Evolutionary conservation across 164 flowering plant genomes (phyloP), one percentile per base, ranked within the genome.

Genomic region (Stephania yunnanensis): DNA sequence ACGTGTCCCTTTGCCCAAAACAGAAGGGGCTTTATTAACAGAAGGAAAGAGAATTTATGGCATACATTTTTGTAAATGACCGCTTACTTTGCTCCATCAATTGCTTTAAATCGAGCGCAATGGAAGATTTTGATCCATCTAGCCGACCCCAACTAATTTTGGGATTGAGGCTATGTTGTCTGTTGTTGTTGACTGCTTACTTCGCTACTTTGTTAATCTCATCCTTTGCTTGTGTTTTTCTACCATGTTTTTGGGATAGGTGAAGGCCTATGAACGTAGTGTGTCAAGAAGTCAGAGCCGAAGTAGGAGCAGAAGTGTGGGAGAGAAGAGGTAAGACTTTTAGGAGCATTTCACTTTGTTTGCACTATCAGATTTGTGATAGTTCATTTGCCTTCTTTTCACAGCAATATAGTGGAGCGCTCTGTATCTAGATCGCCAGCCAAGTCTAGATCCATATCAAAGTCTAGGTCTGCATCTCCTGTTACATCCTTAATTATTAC

Each of bases 401-500:
- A 79, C 87, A 90, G 94, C 87, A 91, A 81, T 74, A 89, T 92
- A 77, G 25, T 71, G 72, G 88, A 81, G 8, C 83, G 85, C 20
- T 85, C 92, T 71, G 79, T 74, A 44, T 89, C 90, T 5, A 87
- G 88, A 80, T 92, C 97, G 6, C 78, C 78, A 6, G 85, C 89
- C 17, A 85, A 81, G 80, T 84, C 91, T 64, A 74, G 63, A 31
- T 78, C 73, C 71, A 58, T 78, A 9, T 76, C 81, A 71, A 76
- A 73, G 48, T 78, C 81, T 61, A 87, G 85, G 76, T 90, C 95
- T 74, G 84, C 84, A 55, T 88, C 95, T 68, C 95, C 92, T 70
- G 85, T 79, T 45, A 89, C 79, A 78, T 63, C 84, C 2, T 75
- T 90, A 68, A 87, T 90, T 36, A 36, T 36, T 36, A 36, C 42